These are phyloP conservation scores for Mitragyna speciosa DNA, from an alignment of 257 asterid species.

Conservation along the genomic window DNA sequence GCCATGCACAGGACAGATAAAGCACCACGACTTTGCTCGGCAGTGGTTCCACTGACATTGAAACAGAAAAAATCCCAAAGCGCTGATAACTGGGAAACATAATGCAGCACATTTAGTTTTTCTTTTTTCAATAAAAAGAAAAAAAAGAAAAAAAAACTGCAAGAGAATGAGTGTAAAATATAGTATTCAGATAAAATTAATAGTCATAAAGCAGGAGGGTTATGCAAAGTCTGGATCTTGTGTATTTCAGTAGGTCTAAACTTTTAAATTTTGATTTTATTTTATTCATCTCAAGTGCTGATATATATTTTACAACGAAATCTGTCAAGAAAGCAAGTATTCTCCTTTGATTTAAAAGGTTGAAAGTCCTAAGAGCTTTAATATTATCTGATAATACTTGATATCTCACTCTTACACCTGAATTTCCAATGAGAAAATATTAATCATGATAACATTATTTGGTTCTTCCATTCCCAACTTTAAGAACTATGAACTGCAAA, in stretches of 20 bases:
- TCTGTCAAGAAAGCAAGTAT: background rate
- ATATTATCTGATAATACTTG: background rate
- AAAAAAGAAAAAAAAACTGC: background rate
- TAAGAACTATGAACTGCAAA: background rate
- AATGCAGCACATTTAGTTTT: slow-evolving; percentile 2
- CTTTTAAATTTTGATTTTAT: background rate
- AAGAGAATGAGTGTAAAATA: background rate
- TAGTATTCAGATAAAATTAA: background rate
- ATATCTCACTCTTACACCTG: background rate
- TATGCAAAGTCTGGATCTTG: slow-evolving; percentile 2
- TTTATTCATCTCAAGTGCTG: background rate
- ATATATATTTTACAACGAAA: background rate
- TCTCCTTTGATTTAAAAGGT: background rate
- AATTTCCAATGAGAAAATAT: too few relatives aligned
- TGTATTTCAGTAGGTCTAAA: background rate
- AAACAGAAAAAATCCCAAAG: slow-evolving; percentile 97
- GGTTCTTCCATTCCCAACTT: background rate
- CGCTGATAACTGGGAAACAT: slow-evolving; percentile 70
- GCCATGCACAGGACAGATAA: slow-evolving; percentile 92
- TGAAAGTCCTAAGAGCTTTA: background rate
- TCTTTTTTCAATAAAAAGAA: background rate
- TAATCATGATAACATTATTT: background rate
- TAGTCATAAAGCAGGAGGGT: background rate
- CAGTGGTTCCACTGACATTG: slow-evolving; percentile 85
- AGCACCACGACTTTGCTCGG: slow-evolving; percentile 96